Evolutionary conservation across 768 basidiomycete genomes (phyloP), one percentile per base, ranked within the genome.

Genomic region (Lepiota subincarnata): DNA sequence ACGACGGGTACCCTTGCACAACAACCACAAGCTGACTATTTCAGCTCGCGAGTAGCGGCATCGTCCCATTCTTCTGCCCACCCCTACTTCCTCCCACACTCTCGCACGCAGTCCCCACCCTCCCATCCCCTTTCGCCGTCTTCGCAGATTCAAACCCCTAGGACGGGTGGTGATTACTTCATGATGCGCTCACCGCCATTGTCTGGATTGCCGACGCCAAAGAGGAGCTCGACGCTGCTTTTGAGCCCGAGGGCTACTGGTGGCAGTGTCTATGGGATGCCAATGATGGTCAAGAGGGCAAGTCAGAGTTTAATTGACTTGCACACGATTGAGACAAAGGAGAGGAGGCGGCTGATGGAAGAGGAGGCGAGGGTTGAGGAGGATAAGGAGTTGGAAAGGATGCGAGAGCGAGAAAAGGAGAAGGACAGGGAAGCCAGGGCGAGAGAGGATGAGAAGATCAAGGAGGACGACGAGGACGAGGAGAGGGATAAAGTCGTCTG

Each of bases 291-390:
- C 62, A 81, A 79, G 49, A 78, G 75, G 36, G 77, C 78, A 0
- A 87, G 86, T 46, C 75, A 68, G 60, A 89, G 87, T 62, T 78
- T 87, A 77, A 65, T 86, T 48, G 78, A 88, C 62, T 66, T 88
- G 26, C 62, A 69, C 59, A 59, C 66, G 47, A 48, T 67, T 6
- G 66, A 60, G 61, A 67, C 61, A 55, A 63, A 64, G 57, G 70
- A 48, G 20, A 47, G 22, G 39, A 54, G 24, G 31, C 41, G 39
- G 39, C 16, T 38, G 37, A 47, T 54, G 53, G 53, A 54, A n/a
- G 53, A 47, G 19, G 53, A 54, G 7, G 45, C 38, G 3, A 54
- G 53, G 39, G 53, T 16, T n/a, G 45, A 68, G 62, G 61, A 56
- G 61, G 57, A 66, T 7, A 63, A 64, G 64, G 66, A 60, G 56